phyloP scores from a whole-genome alignment of 139 green algal species.

The Closterium sp. region DNA sequence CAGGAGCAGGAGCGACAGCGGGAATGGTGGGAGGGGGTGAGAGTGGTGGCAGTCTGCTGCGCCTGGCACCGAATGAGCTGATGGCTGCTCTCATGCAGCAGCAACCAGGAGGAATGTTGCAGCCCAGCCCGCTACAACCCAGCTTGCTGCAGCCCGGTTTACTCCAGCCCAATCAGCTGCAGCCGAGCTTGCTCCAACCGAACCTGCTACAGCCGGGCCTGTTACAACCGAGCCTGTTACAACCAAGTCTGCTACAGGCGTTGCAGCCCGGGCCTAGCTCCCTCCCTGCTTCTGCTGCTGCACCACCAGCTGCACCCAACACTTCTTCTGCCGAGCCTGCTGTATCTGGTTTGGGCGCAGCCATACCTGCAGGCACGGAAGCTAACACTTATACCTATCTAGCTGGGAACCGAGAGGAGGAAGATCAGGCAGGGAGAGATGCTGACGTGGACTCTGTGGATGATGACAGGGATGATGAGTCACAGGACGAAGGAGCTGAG shows the following conservation, averaged over 20 bases:
- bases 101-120: background rate
- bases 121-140: background rate
- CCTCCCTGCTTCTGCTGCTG: background rate
- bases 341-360: background rate
- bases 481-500: background rate
- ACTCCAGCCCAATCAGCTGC: background rate
- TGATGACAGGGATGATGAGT: background rate
- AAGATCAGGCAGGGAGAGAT: background rate
- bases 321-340: background rate
- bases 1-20: background rate
- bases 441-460: background rate
- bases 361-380: background rate
- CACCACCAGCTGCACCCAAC: background rate
- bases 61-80: background rate
- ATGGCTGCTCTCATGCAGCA: background rate
- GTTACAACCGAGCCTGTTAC: background rate
- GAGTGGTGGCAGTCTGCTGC: background rate
- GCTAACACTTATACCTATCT: background rate
- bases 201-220: background rate
- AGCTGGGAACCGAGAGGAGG: no score
- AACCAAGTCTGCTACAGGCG: background rate
- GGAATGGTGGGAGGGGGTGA: background rate
- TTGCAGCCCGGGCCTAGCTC: background rate
- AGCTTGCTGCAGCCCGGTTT: background rate
- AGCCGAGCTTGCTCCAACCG: background rate